Conservation (phyloP, 768 basidiomycete genomes). For the Scleroderma citrinum region DNA sequence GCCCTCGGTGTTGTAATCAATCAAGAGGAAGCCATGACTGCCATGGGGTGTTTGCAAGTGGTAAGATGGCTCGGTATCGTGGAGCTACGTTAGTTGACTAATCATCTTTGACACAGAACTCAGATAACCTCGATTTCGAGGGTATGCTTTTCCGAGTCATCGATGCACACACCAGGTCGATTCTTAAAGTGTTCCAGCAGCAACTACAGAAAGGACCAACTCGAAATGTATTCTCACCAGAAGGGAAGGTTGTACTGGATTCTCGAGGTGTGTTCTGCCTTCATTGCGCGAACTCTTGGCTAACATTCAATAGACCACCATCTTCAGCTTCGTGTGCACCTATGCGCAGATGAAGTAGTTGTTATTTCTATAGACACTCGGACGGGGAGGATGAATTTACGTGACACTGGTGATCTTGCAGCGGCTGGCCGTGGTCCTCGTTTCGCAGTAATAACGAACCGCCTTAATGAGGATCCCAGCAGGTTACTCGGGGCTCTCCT, state of each 20-base stretch:
- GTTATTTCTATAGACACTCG: constrained; percentile 73
- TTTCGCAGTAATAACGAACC: constrained; percentile 52
- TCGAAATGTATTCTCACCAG: constrained; percentile 53
- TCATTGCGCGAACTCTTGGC: not conserved
- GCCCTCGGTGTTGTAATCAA: constrained; percentile 59
- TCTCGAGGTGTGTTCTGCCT: constrained; percentile 41
- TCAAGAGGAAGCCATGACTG: constrained; percentile 39
- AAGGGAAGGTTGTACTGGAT: constrained; percentile 52
- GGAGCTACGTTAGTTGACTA: not conserved
- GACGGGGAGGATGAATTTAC: constrained; percentile 71
- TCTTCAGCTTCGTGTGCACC: constrained; percentile 57
- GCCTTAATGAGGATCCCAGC: constrained; percentile 64
- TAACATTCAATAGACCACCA: constrained; percentile 37
- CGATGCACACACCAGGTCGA: constrained; percentile 55
- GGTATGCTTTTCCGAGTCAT: constrained; percentile 58
- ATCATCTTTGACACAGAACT: constrained; percentile 37
- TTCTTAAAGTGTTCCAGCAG: constrained; percentile 51
- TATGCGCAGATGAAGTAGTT: constrained; percentile 74
- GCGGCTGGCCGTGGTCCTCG: constrained; percentile 67
- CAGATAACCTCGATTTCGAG: constrained; percentile 71
- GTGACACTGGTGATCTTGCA: constrained; percentile 77
- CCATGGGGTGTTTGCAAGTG: constrained; percentile 41
- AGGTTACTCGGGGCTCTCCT: constrained; percentile 52
- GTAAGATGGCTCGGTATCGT: constrained; percentile 37
- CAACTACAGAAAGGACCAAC: constrained; percentile 48